phyloP scores from a whole-genome alignment of 371 early-diverging fungal genomes.

The Mucor sp. region DNA sequence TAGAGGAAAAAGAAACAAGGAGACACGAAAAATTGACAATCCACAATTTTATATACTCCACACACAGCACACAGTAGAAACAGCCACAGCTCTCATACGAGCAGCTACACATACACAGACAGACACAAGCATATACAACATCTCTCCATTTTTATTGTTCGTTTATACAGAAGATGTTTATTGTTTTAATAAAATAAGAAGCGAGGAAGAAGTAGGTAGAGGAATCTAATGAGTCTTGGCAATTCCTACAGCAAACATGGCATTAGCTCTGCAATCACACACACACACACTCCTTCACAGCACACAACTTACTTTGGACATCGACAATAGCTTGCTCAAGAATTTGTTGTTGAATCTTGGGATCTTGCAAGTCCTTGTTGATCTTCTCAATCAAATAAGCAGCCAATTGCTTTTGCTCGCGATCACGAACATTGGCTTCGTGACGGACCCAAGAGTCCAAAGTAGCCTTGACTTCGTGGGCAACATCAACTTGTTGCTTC shows the following conservation, averaged over 20 bases:
- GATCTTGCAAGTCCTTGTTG: slow-evolving; percentile 78
- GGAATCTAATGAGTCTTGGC: slow-evolving; percentile 36
- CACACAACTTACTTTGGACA: slow-evolving; percentile 46
- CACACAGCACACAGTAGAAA: not conserved
- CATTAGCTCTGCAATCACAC: not conserved
- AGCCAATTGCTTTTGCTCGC: slow-evolving; percentile 90
- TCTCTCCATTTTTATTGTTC: not conserved
- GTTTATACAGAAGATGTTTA: slow-evolving; percentile 3
- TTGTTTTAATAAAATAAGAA: not conserved
- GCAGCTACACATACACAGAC: too few species aligned
- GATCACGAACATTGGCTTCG: slow-evolving; percentile 91
- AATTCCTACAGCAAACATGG: slow-evolving; percentile 18
- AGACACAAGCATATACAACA: not conserved
- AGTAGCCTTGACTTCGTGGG: slow-evolving; percentile 83
- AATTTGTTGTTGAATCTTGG: slow-evolving; percentile 69
- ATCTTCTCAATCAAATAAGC: slow-evolving; percentile 85
- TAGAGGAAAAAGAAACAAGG: slow-evolving; percentile 3
- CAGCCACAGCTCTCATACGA: not conserved
- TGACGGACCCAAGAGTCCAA: slow-evolving; percentile 97
- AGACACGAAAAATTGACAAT: not conserved
- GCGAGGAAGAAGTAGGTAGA: not conserved
- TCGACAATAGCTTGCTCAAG: slow-evolving; percentile 60
- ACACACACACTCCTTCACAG: not conserved
- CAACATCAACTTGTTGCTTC: slow-evolving; percentile 88
- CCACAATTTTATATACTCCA: not conserved